Evolutionary conservation across 148 eudicot genomes (phyloP).

Genomic region (Rhododendron ovatum): DNA sequence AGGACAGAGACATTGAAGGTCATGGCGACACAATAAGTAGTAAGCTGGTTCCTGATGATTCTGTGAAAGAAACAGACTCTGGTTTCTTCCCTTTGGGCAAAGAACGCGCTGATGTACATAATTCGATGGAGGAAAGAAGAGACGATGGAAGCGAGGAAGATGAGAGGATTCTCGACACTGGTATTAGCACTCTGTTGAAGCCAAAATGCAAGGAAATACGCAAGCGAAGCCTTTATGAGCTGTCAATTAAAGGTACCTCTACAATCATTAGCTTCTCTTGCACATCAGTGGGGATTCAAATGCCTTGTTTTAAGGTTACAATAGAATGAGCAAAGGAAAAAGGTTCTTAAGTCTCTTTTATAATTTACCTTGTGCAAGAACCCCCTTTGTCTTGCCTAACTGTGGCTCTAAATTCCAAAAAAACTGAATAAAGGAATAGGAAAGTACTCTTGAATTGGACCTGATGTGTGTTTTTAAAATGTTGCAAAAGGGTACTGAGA

Average conservation of each 20-base stretch:
- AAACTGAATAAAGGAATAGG: not conserved
- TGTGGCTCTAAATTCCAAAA: not conserved
- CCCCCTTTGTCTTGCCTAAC: not conserved
- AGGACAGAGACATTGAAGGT: slow-evolving; percentile 11
- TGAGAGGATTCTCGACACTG: slow-evolving; percentile 2
- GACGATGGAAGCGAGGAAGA: slow-evolving; percentile 12
- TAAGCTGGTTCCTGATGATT: slow-evolving; percentile 16
- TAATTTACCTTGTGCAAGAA: not conserved
- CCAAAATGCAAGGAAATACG: slow-evolving; percentile 41
- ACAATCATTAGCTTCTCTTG: slow-evolving; percentile 3
- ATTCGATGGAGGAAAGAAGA: slow-evolving; percentile 12
- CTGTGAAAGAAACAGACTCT: slow-evolving; percentile 17
- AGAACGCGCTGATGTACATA: slow-evolving; percentile 11
- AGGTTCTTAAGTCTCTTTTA: not conserved
- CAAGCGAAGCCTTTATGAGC: slow-evolving; percentile 52
- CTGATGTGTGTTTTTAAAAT: not conserved
- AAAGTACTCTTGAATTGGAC: not conserved
- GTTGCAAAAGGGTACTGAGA: not conserved
- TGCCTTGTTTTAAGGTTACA: not conserved
- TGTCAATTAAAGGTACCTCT: slow-evolving; percentile 41
- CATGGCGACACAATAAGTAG: not conserved
- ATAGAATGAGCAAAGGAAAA: not conserved
- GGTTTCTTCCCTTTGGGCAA: slow-evolving; percentile 12
- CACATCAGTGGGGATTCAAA: not conserved
- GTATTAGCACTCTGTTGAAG: slow-evolving; percentile 24